Percentiles rank a stretch among this genome's conserved stretches.
phyloP scores from a whole-genome alignment of 805 yeast genomes.

The Candida ficus region DNA sequence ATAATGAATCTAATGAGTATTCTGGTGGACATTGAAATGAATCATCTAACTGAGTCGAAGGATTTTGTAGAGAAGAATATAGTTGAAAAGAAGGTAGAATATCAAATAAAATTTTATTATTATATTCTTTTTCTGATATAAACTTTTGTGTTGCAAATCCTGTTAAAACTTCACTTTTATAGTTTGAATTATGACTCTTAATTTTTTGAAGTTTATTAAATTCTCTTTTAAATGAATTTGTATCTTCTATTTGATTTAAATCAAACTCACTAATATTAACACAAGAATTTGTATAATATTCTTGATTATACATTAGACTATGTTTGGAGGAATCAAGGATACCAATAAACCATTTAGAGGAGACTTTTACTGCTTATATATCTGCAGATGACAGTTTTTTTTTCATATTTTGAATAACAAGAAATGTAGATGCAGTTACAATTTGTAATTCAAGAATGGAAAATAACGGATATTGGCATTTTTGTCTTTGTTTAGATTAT shows the following conservation, averaged over 20 bases:
- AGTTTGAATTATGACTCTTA: slow-evolving; percentile 1
- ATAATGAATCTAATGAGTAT: slow-evolving; percentile 16
- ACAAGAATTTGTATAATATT: no score
- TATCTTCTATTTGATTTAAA: slow-evolving; percentile 8
- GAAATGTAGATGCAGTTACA: no score
- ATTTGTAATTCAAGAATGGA: no score
- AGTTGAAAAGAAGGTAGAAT: slow-evolving; percentile 66
- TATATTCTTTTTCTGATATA: neutral
- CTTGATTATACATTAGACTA: no score
- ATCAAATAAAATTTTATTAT: slow-evolving; percentile 34
- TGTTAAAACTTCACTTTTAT: neutral
- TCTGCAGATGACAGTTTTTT: no score
- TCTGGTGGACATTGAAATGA: slow-evolving; percentile 31
- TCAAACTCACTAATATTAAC: neutral
- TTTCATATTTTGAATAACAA: no score
- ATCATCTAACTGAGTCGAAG: slow-evolving; percentile 33
- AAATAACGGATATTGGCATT: no score
- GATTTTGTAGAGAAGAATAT: slow-evolving; percentile 45
- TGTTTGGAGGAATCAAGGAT: no score
- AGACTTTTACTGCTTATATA: no score
- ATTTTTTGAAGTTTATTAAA: slow-evolving; percentile 4
- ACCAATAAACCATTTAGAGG: no score
- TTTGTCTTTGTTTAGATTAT: no score
- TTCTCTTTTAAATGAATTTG: slow-evolving; percentile 10
- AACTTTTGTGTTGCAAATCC: slow-evolving; percentile 2